Base-by-base conservation (phyloP, 2,329 filamentous ascomycete species). In the Hymenoscyphus repandus region DNA sequence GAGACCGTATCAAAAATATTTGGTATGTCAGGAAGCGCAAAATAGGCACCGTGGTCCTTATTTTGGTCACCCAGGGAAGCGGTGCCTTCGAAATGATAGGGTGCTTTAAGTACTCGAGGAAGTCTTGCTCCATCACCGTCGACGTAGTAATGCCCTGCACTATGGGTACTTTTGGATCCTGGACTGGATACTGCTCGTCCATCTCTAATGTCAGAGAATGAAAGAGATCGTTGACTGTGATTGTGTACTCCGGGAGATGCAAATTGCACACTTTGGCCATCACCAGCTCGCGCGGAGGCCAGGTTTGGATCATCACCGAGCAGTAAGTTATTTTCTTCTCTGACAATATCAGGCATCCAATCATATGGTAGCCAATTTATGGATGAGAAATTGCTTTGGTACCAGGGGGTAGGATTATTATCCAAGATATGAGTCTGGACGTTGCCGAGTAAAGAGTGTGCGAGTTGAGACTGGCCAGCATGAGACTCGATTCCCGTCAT, bases 331-430 rank as follows among this genome's bases (percentile, higher is more conserved):
- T 54, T 43, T 27, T 48, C 42, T 9, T 34, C 31, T 30, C 41
- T 36, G 27, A 53, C 42, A 32, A 62, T 54, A 41, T 60, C 53
- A 1, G 59, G 57, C 5, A 44, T 55, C 57, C 60, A 63, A 38
- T 60, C 42, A 27, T 61, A 59, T 32, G 61, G 57, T 5, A 62
- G 44, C 61, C 59, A 63, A 47, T 62, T 61, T 20, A 63, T 58
- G 13, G 60, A 60, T 9, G 59, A 59, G 30, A 52, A 52, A 40
- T 45, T 56, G 27, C 52, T 53, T 37, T 55, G 47, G 36, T 52
- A 56, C 59, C 56, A 61, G 13, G 52, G 46, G 7, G 31, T 27
- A 4, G 47, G 33, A 36, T 20, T 11, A 15, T 18, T 17, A 12
- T 43, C 22, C 2, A 33, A n/a, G 34, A 15, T 32, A 27, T 32